Percentiles rank a stretch among this genome's conserved stretches.
Evolutionary conservation across 495 filamentous ascomycete species (phyloP).

Genomic region (Lentithecium fluviatile): DNA sequence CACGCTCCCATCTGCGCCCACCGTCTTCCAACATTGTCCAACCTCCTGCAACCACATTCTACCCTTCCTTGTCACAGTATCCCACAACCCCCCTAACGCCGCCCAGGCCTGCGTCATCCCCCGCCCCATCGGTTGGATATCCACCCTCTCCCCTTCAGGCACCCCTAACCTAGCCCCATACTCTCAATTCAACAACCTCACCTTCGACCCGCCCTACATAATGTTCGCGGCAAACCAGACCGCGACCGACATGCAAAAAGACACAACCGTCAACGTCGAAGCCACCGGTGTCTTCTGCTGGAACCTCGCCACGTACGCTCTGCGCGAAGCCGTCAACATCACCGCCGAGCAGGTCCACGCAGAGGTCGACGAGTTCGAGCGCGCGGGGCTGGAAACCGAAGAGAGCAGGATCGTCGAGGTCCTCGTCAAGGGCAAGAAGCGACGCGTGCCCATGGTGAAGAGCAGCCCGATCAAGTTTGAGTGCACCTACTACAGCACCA

Average conservation of each 20-base stretch:
- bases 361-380: conserved; percentile 55
- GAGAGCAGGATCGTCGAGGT: conserved; percentile 35
- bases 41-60: too few species aligned
- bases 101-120: conserved; percentile 45
- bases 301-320: conserved; percentile 57
- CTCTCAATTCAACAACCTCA: conserved; percentile 60
- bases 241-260: conserved; percentile 47
- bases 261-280: conserved; percentile 55
- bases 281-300: conserved; percentile 55
- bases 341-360: conserved; percentile 46
- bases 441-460: conserved; percentile 49
- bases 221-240: conserved; percentile 59
- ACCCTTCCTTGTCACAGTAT: too few species aligned
- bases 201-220: conserved; percentile 59
- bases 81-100: too few species aligned
- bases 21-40: too few species aligned
- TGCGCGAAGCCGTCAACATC: conserved; percentile 54
- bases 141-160: conserved; percentile 38
- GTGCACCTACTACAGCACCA: conserved; percentile 53
- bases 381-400: conserved; percentile 50
- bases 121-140: conserved; percentile 47
- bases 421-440: conserved; percentile 2
- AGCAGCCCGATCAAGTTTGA: conserved; percentile 57
- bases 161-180: conserved; percentile 56
- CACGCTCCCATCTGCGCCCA: too few species aligned